These are phyloP conservation scores for Lentinula edodes DNA, from an alignment of 768 basidiomycete species.

Conservation along the genomic window DNA sequence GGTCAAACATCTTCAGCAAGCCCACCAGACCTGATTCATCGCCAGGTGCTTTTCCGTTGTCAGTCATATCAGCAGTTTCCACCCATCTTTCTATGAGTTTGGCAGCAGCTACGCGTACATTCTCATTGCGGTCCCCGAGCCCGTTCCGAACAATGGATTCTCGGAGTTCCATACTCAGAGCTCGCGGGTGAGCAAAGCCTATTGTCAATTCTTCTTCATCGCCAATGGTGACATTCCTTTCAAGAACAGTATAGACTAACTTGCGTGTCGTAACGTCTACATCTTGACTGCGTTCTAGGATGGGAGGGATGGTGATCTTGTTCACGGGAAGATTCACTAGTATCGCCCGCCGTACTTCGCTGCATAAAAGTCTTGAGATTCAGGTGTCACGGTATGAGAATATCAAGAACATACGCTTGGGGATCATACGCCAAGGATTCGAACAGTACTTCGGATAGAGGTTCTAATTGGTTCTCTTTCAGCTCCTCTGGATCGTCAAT, in stretches of 20 bases:
- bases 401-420: constrained; percentile 52
- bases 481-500: constrained; percentile 60
- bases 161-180: constrained; percentile 65
- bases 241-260: constrained; percentile 59
- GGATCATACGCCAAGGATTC: constrained; percentile 68
- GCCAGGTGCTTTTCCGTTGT: constrained; percentile 15
- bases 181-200: constrained; percentile 57
- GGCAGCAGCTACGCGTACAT: constrained; percentile 67
- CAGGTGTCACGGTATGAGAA: too few relatives aligned
- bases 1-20: constrained; percentile 56
- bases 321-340: constrained; percentile 66
- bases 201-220: constrained; percentile 24
- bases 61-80: constrained; percentile 39
- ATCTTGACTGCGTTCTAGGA: constrained; percentile 78
- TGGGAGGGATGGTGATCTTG: constrained; percentile 46
- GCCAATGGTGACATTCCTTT: constrained; percentile 26
- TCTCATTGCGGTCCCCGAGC: constrained; percentile 76
- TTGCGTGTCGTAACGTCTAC: constrained; percentile 71
- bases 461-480: constrained; percentile 37
- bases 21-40: constrained; percentile 32
- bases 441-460: constrained; percentile 55
- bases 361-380: constrained; percentile 19
- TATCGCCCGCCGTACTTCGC: constrained; percentile 82
- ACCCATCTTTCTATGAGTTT: constrained; percentile 75
- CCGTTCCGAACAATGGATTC: constrained; percentile 78